phyloP scores from a whole-genome alignment of 768 basidiomycete species.

The Lepiota subincarnata region DNA sequence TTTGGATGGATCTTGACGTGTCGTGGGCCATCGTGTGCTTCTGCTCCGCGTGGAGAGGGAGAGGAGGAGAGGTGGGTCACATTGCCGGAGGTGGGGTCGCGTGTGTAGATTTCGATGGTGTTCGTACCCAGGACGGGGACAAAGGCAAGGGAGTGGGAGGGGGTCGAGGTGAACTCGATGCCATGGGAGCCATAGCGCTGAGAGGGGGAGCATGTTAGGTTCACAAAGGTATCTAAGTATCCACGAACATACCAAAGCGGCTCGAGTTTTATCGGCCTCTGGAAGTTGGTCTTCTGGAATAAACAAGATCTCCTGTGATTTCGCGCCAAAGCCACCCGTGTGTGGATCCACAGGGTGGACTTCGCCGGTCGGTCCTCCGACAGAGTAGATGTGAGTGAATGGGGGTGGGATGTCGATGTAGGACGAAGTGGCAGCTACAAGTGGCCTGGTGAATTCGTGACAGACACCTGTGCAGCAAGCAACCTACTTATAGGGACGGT shows the following conservation, averaged over 20 bases:
- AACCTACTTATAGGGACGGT: constrained; percentile 39
- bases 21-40: constrained; percentile 42
- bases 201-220: neutral
- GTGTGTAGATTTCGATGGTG: constrained; percentile 43
- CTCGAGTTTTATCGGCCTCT: constrained; percentile 45
- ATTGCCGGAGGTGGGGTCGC: constrained; percentile 26
- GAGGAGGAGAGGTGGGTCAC: constrained; percentile 35
- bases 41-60: constrained; percentile 33
- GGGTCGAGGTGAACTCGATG: constrained; percentile 39
- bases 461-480: neutral
- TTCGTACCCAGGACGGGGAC: constrained; percentile 47
- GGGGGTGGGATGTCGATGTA: constrained; percentile 48
- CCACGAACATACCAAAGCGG: constrained; percentile 36
- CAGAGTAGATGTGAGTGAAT: constrained; percentile 43
- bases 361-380: constrained; percentile 50
- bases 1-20: constrained; percentile 52
- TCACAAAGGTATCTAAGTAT: neutral
- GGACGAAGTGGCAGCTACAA: constrained; percentile 54
- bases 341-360: constrained; percentile 33
- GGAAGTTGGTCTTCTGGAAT: constrained; percentile 39
- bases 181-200: constrained; percentile 51
- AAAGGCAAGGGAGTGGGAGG: constrained; percentile 32
- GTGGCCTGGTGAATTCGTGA: constrained; percentile 17
- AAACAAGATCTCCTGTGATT: constrained; percentile 44
- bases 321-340: constrained; percentile 36